Base-by-base conservation (phyloP, 129 eudicot genomes). In the Artemisia argyi region DNA sequence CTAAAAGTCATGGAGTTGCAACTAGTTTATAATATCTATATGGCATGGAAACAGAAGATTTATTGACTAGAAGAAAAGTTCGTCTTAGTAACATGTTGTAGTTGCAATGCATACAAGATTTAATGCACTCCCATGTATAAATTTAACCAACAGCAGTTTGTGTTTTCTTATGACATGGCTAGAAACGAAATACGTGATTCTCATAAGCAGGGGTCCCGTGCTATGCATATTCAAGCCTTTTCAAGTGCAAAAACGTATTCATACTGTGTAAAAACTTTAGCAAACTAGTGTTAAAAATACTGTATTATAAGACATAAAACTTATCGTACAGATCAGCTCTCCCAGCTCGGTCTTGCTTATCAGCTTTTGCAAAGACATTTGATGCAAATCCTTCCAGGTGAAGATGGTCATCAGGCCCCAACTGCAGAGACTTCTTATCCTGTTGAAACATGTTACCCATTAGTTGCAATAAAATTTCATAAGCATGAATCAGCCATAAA, bases 321-420 rank as follows among this genome's bases (percentile, higher is more conserved):
- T 28, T 44, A 65, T 53, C 93, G 20, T 85, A 93, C 98, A 85
- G 74, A 83, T 93, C 97, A 64, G 98, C 92, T 77, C 97, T 83
- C 32, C 89, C 97, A 56, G 97, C 96, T 65, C 92, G 89, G 76
- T 93, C 98, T 85, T 93, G 97, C 82, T 93, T 93, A 74, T 90
- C 98, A 47, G 98, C 98, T 79, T 89, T 93, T 17, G 92, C 84
- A 77, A 93, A 93, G 44, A 93, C 96, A 81, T 83, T 93, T 69
- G 83, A 79, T 20, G 98, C 98, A 84, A 93, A 93, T 47, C 97
- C 98, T 80, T 93, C 97, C 19, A 93, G 77, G 68, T 93, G 90
- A 24, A 87, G 84, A 68, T 85, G 83, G 67, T 93, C 98, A 87
- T 93, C 98, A 19, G 98, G 91, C 35, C 85, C 84, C 82, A 93